These are phyloP conservation scores for Micromonas commoda DNA, from an alignment of 139 green algal species.

Conservation along the genomic window DNA sequence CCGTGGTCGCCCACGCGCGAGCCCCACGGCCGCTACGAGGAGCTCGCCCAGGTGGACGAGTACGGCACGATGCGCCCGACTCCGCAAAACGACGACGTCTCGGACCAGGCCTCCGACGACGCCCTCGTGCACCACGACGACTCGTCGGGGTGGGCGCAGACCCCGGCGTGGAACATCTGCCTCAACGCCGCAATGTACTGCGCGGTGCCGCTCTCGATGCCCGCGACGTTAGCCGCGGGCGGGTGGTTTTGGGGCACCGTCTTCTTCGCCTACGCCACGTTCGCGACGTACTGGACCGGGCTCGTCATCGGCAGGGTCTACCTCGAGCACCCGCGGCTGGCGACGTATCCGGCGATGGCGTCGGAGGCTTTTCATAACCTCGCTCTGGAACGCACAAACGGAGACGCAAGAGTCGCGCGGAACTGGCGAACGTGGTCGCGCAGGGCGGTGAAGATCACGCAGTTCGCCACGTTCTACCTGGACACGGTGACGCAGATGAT, in stretches of 20 bases:
- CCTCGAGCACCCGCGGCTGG: neutral
- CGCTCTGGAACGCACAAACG: neutral
- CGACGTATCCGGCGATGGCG: constrained; percentile 16
- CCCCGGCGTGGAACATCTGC: neutral
- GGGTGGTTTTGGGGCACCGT: neutral
- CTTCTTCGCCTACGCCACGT: neutral
- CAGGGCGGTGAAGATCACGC: neutral
- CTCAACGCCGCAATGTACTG: constrained; percentile 14
- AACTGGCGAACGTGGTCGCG: neutral
- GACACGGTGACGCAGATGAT: constrained; percentile 10
- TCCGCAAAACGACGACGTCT: too few relatives aligned
- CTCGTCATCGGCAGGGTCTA: neutral
- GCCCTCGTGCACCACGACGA: too few relatives aligned
- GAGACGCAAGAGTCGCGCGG: neutral
- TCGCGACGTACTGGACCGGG: constrained; percentile 10
- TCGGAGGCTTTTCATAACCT: neutral
- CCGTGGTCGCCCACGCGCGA: too few relatives aligned
- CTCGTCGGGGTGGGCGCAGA: too few relatives aligned
- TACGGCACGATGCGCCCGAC: too few relatives aligned
- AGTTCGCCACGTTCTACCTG: constrained; percentile 19
- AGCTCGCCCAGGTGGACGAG: too few relatives aligned
- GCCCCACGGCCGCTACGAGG: too few relatives aligned
- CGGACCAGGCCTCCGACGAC: neutral
- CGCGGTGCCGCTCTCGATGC: neutral
- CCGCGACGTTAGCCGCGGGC: neutral